Evolutionary conservation across 2,329 filamentous ascomycete genomes (phyloP).

Genomic region (Allantophomopsis lycopodina): DNA sequence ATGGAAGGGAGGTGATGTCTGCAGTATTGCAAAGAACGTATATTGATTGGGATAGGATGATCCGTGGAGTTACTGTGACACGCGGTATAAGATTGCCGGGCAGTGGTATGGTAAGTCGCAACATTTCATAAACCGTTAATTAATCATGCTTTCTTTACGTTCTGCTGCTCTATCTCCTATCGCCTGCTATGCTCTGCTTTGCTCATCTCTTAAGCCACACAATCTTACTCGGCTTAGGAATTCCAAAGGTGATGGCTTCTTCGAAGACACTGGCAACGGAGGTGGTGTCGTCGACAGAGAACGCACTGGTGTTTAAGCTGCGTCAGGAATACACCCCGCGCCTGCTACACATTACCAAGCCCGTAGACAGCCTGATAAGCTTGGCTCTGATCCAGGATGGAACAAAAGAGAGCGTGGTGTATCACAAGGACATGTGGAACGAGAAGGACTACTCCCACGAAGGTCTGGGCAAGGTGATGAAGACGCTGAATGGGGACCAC

Average conservation of each 20-base stretch:
- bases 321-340: conserved; percentile 30
- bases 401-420: conserved; percentile 22
- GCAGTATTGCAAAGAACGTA: too few species aligned
- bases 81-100: conserved; percentile 33
- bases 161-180: too few species aligned
- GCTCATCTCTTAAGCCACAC: too few species aligned
- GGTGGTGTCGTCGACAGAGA: conserved; percentile 21
- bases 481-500: conserved; percentile 30
- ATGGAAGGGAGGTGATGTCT: too few species aligned
- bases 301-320: conserved; percentile 30
- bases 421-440: conserved; percentile 36
- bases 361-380: conserved; percentile 25
- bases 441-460: conserved; percentile 31
- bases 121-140: not conserved
- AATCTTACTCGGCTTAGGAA: conserved; percentile 5
- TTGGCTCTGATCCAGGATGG: conserved; percentile 23
- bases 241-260: conserved; percentile 25
- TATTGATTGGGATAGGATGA: conserved; percentile 19
- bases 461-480: conserved; percentile 29
- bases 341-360: conserved; percentile 20
- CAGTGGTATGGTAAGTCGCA: conserved; percentile 27
- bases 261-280: conserved; percentile 26
- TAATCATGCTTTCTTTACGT: too few species aligned
- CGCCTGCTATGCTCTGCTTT: too few species aligned
- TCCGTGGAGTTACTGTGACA: conserved; percentile 33